Percentiles rank a stretch among this genome's conserved stretches.
These are phyloP conservation scores for Scheffersomyces insectosa DNA, from an alignment of 1,139 yeast species.

Conservation along the genomic window DNA sequence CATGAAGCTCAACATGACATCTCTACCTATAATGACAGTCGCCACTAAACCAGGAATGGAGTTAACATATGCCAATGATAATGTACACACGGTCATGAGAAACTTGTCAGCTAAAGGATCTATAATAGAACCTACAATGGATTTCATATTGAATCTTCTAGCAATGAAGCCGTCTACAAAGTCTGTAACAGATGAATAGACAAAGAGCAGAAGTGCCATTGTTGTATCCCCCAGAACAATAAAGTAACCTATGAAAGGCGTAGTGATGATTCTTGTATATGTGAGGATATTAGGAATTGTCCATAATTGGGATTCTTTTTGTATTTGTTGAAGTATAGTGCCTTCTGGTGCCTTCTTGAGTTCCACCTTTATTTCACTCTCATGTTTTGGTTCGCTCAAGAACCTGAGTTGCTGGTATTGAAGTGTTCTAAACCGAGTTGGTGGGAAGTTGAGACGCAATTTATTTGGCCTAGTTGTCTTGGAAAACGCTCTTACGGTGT, in stretches of 20 bases:
- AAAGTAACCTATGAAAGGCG: slow-evolving; percentile 84
- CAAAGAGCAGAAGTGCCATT: slow-evolving; percentile 70
- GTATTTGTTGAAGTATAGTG: slow-evolving; percentile 41
- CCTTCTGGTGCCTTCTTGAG: background rate
- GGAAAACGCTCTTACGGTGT: too few species aligned
- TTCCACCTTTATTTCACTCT: background rate
- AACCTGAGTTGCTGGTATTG: too few species aligned
- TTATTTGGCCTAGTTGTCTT: too few species aligned
- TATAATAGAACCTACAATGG: slow-evolving; percentile 84
- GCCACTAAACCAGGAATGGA: slow-evolving; percentile 73
- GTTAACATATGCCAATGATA: slow-evolving; percentile 68
- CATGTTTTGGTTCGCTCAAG: background rate
- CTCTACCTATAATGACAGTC: slow-evolving; percentile 78
- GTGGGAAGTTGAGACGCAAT: too few species aligned
- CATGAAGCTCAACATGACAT: slow-evolving; percentile 70
- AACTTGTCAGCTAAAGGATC: slow-evolving; percentile 97
- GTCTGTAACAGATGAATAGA: slow-evolving; percentile 88
- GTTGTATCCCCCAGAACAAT: slow-evolving; percentile 61
- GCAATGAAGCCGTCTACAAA: slow-evolving; percentile 91
- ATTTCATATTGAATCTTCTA: slow-evolving; percentile 69
- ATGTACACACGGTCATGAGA: slow-evolving; percentile 82
- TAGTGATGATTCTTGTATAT: slow-evolving; percentile 68
- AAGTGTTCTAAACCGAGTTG: too few species aligned
- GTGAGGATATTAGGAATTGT: slow-evolving; percentile 88
- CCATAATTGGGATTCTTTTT: slow-evolving; percentile 36